Conservation (phyloP, 1,284 basidiomycete genomes). For the Papiliotrema laurentii region DNA sequence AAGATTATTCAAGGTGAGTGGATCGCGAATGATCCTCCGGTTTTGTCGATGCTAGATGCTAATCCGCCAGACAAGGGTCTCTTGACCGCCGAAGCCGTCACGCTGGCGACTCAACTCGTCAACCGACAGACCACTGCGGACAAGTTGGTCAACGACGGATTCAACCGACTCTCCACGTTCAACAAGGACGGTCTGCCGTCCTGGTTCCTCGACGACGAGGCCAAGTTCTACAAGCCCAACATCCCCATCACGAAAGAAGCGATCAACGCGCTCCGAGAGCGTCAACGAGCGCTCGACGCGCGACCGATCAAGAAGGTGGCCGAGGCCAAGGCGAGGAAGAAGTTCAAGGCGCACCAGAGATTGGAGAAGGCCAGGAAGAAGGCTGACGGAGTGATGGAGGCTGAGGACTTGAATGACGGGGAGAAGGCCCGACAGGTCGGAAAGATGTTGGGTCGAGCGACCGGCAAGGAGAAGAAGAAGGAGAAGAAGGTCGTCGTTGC, state of each 20-base stretch:
- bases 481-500: constrained; percentile 87
- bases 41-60: background rate
- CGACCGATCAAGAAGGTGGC: constrained; percentile 99
- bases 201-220: constrained; percentile 98
- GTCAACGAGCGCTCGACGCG: constrained; percentile 89
- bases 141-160: constrained; percentile 89
- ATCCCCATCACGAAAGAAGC: constrained; percentile 97
- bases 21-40: constrained; percentile 12
- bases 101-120: constrained; percentile 85
- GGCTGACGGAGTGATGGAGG: constrained; percentile 89
- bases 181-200: constrained; percentile 85
- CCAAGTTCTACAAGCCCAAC: constrained; percentile 88
- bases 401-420: constrained; percentile 82
- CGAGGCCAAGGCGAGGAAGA: constrained; percentile 97
- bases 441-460: constrained; percentile 79
- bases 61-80: constrained; percentile 68
- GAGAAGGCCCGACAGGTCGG: constrained; percentile 93
- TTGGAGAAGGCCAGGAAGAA: constrained; percentile 94
- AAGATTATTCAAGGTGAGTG: constrained; percentile 65
- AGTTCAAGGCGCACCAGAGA: constrained; percentile 77
- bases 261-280: constrained; percentile 75
- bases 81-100: constrained; percentile 84
- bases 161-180: constrained; percentile 87
- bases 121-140: constrained; percentile 88
- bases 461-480: constrained; percentile 55